Conservation (phyloP, 306 rosid species). For the Rubus parviflorus region DNA sequence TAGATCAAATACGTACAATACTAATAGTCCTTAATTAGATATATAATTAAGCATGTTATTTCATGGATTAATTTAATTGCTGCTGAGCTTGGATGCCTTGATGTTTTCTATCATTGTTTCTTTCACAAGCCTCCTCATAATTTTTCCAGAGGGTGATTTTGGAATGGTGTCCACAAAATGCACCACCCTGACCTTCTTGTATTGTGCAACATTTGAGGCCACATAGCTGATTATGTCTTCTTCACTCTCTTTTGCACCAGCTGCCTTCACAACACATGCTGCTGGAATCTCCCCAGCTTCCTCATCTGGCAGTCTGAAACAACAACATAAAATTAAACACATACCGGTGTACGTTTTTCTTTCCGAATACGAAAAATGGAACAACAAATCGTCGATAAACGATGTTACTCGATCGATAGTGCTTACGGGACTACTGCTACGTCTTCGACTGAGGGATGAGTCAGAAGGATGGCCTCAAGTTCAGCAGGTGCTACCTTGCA, state of each 20-base stretch:
- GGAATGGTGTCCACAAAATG: conserved; percentile 78
- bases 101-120: conserved; percentile 55
- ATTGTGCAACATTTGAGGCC: conserved; percentile 72
- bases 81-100: conserved; percentile 28
- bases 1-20: no score
- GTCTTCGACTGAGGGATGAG: conserved; percentile 80
- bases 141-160: conserved; percentile 90
- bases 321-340: background rate
- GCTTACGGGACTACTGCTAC: conserved; percentile 94
- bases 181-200: conserved; percentile 79
- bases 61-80: background rate
- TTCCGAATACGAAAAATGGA: background rate
- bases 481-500: conserved; percentile 96
- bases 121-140: conserved; percentile 78
- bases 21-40: background rate
- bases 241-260: conserved; percentile 61
- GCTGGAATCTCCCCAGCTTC: conserved; percentile 95
- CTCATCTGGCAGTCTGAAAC: conserved; percentile 71
- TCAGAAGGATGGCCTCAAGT: conserved; percentile 79
- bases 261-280: conserved; percentile 68
- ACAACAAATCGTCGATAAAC: background rate
- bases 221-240: conserved; percentile 66
- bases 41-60: background rate
- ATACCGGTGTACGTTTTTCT: background rate
- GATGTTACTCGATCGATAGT: background rate